These are phyloP conservation scores for Jamesozyma spencerorum DNA, from an alignment of 805 yeast genomes.

Conservation along the genomic window DNA sequence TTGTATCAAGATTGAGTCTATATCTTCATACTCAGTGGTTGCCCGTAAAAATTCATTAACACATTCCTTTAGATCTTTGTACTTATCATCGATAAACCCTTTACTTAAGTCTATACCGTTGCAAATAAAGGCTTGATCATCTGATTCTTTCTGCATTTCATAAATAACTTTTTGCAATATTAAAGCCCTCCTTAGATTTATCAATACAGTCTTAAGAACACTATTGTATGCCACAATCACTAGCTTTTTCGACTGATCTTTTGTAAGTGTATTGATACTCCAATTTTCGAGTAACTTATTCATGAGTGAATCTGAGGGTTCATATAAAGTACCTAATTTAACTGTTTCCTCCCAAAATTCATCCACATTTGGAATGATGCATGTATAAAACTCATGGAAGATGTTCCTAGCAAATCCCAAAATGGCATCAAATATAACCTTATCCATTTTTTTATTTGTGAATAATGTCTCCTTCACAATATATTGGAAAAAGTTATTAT, in stretches of 20 bases:
- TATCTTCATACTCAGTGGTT: no score
- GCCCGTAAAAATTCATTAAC: conserved; percentile 10
- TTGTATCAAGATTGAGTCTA: no score
- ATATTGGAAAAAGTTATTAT: conserved; percentile 25
- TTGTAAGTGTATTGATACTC: neutral
- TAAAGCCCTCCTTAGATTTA: conserved; percentile 25
- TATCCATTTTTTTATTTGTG: conserved; percentile 12
- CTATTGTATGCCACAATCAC: conserved; percentile 16
- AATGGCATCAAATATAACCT: conserved; percentile 12
- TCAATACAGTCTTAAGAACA: conserved; percentile 17
- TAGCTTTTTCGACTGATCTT: neutral
- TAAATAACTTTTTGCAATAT: conserved; percentile 29
- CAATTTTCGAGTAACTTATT: neutral
- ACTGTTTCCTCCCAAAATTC: conserved; percentile 6
- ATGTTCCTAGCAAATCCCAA: conserved; percentile 1
- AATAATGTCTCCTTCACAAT: conserved; percentile 19
- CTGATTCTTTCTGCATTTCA: conserved; percentile 20
- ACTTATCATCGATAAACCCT: conserved; percentile 2
- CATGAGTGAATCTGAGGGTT: neutral
- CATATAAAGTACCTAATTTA: conserved; percentile 5
- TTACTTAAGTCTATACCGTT: conserved; percentile 17
- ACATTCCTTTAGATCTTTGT: neutral
- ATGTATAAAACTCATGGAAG: conserved; percentile 8
- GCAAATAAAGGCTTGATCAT: conserved; percentile 18
- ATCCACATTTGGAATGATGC: neutral